Conservation (phyloP, 306 rosid species). For the Oemleria cerasiformis region DNA sequence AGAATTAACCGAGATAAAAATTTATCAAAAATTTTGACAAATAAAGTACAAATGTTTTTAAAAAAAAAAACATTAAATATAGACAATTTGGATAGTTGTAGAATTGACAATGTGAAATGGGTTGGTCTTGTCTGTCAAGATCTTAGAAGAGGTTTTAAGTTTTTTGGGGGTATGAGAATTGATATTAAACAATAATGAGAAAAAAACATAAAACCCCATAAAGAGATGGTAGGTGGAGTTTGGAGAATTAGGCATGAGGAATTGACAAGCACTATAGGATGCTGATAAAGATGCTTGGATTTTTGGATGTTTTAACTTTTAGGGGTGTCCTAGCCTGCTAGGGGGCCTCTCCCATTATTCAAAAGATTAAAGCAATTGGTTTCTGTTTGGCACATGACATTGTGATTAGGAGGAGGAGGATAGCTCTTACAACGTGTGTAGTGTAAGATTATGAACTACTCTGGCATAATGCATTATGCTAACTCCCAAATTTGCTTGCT, state of each 20-base stretch:
- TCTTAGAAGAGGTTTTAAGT: background rate
- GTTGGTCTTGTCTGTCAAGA: conserved; percentile 22
- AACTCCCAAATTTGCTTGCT: background rate
- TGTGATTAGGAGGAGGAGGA: too few species aligned
- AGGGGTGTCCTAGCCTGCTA: background rate
- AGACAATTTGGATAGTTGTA: too few species aligned
- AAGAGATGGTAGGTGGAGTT: background rate
- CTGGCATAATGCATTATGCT: background rate
- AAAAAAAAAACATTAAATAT: too few species aligned
- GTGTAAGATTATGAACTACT: background rate
- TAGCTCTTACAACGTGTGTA: background rate
- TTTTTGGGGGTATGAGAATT: background rate
- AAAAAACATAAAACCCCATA: background rate
- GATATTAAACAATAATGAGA: background rate
- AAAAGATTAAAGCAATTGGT: background rate
- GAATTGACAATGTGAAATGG: conserved; percentile 19
- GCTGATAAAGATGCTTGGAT: background rate
- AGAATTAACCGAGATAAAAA: too few species aligned
- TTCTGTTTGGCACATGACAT: background rate
- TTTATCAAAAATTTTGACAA: too few species aligned
- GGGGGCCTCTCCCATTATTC: background rate
- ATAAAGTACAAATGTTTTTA: too few species aligned
- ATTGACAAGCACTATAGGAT: conserved; percentile 5
- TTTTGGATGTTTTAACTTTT: background rate
- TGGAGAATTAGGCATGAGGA: background rate